Evolutionary conservation across 2,329 filamentous ascomycete species (phyloP).

Genomic region (Stagonosporopsis chrysanthemi): DNA sequence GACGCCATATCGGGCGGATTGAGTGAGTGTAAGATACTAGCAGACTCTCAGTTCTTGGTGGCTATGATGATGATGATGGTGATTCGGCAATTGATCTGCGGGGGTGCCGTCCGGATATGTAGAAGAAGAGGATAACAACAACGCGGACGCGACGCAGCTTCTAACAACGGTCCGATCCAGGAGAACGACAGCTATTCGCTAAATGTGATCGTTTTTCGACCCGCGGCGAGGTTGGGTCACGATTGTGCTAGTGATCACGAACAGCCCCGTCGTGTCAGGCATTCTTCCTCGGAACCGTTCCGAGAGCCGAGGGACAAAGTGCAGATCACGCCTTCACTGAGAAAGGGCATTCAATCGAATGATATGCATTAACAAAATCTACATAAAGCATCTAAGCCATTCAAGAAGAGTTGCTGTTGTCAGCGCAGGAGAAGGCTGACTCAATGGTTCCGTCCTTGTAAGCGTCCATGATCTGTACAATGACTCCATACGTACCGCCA

Average conservation of each 20-base stretch:
- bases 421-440: slow-evolving; percentile 41
- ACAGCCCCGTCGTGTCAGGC: background rate
- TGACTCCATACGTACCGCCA: slow-evolving; percentile 60
- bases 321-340: background rate
- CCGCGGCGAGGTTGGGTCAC: background rate
- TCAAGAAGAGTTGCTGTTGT: slow-evolving; percentile 42
- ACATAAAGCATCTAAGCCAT: slow-evolving; percentile 10
- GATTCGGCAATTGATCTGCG: slow-evolving; percentile 8
- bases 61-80: background rate
- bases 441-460: slow-evolving; percentile 58
- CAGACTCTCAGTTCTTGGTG: background rate
- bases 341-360: background rate
- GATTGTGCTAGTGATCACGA: no score
- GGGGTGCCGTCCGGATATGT: slow-evolving; percentile 6
- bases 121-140: background rate
- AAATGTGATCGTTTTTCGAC: background rate
- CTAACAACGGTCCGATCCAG: background rate
- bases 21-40: background rate
- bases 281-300: background rate
- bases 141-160: background rate
- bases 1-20: background rate
- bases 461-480: slow-evolving; percentile 61
- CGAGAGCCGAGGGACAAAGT: background rate
- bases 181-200: background rate
- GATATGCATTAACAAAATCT: background rate